phyloP scores from a whole-genome alignment of 2,329 filamentous ascomycete species.

The Ceratocystis smalleyi region DNA sequence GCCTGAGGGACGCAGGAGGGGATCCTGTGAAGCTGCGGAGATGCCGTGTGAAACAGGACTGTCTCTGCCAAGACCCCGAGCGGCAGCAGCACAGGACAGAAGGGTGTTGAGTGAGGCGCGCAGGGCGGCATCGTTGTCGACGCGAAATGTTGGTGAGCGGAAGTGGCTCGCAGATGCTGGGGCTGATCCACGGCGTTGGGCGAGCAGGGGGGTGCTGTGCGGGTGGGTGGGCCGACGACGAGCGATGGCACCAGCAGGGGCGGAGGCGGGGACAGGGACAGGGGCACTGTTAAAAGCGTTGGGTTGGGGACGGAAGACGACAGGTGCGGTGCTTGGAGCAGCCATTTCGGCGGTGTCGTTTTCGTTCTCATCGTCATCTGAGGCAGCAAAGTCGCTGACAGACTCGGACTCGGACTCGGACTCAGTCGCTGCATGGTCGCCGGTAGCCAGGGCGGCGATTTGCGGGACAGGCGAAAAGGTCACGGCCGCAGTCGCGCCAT shows the following conservation, averaged over 20 bases:
- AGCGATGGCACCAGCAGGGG: slow-evolving; percentile 44
- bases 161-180: slow-evolving; percentile 35
- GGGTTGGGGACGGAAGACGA: slow-evolving; percentile 65
- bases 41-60: slow-evolving; percentile 24
- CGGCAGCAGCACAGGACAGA: slow-evolving; percentile 85
- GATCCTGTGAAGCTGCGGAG: slow-evolving; percentile 16
- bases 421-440: slow-evolving; percentile 25
- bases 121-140: slow-evolving; percentile 84
- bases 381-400: slow-evolving; percentile 19
- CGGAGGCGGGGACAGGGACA: slow-evolving; percentile 41
- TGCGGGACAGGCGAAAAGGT: slow-evolving; percentile 7
- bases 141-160: slow-evolving; percentile 59
- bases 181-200: slow-evolving; percentile 35
- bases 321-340: slow-evolving; percentile 50
- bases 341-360: slow-evolving; percentile 57
- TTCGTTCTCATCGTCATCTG: slow-evolving; percentile 37
- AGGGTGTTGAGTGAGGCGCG: slow-evolving; percentile 88
- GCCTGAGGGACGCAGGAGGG: slow-evolving; percentile 28
- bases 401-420: slow-evolving; percentile 25
- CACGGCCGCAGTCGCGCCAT: neutral
- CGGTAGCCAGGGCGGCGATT: neutral
- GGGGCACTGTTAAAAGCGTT: slow-evolving; percentile 54
- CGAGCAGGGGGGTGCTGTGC: slow-evolving; percentile 32
- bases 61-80: slow-evolving; percentile 52
- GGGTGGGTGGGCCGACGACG: slow-evolving; percentile 34